Evolutionary conservation across 208 protist species (phyloP).

Genomic region (Trypanosoma rangeli): DNA sequence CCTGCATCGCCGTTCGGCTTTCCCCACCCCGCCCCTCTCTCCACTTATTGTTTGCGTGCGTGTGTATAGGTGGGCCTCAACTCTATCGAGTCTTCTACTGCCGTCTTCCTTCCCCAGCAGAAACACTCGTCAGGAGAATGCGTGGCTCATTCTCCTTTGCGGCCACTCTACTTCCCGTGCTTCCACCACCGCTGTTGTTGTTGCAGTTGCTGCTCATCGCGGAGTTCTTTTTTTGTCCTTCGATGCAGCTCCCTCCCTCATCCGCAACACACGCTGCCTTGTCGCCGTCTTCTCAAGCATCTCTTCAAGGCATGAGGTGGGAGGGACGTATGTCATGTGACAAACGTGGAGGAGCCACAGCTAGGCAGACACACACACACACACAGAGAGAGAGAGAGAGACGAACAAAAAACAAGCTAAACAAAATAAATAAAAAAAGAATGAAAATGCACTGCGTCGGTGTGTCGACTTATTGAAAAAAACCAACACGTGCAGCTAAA

Average conservation of each 20-base stretch:
- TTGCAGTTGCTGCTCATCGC: too few species aligned
- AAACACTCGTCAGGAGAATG: too few species aligned
- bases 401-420: conserved; percentile 17
- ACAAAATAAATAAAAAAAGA: conserved; percentile 10
- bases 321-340: background rate
- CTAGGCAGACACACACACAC: conserved; percentile 2
- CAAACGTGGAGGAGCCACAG: background rate
- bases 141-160: too few species aligned
- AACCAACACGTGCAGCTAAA: background rate
- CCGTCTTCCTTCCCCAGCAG: background rate
- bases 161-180: background rate
- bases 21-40: background rate
- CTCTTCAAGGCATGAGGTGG: background rate
- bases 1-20: too few species aligned
- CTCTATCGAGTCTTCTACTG: background rate
- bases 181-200: background rate
- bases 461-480: background rate
- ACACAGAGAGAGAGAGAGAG: background rate
- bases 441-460: background rate
- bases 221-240: background rate
- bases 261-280: too few species aligned
- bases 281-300: background rate
- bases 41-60: background rate
- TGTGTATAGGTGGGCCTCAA: background rate
- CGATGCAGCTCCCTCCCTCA: too few species aligned